A percentile compares a stretch with the other conserved stretches of the same genome.
Conservation (phyloP, 2,329 filamentous ascomycete species). For the Seiridium unicorne region DNA sequence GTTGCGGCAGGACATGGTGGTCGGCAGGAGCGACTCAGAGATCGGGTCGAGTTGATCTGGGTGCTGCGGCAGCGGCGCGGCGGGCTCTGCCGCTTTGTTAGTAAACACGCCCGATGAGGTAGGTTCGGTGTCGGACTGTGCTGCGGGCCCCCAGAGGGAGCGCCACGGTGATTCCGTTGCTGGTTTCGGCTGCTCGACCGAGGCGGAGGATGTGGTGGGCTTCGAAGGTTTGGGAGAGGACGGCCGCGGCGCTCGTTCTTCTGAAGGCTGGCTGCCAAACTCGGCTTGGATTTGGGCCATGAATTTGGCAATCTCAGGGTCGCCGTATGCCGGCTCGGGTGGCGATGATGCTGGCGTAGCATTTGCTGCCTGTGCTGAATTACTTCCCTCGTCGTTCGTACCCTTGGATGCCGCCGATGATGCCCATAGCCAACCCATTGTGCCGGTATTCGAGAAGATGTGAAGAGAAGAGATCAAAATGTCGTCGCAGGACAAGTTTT, state of each 20-base stretch:
- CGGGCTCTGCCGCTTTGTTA: constrained; percentile 8
- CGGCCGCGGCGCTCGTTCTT: constrained; percentile 12
- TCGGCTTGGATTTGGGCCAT: constrained; percentile 35
- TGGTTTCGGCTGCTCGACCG: background rate
- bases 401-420: constrained; percentile 20
- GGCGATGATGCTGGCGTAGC: constrained; percentile 9
- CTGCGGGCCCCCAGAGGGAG: constrained; percentile 28
- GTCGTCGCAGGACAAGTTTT: no score
- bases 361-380: constrained; percentile 6
- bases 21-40: constrained; percentile 71
- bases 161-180: constrained; percentile 16
- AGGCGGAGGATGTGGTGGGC: background rate
- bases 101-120: constrained; percentile 22
- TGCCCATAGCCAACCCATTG: constrained; percentile 65
- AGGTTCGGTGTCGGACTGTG: constrained; percentile 12
- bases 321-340: constrained; percentile 26
- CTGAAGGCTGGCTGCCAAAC: constrained; percentile 16
- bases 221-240: constrained; percentile 13
- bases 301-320: constrained; percentile 56
- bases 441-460: background rate
- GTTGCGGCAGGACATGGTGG: constrained; percentile 81
- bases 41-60: constrained; percentile 39
- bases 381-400: constrained; percentile 11
- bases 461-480: no score
- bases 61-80: constrained; percentile 1